Percentiles rank a stretch among this genome's conserved stretches.
Evolutionary conservation across 2,329 filamentous ascomycete species (phyloP).

Genomic region (Cytospora mali): DNA sequence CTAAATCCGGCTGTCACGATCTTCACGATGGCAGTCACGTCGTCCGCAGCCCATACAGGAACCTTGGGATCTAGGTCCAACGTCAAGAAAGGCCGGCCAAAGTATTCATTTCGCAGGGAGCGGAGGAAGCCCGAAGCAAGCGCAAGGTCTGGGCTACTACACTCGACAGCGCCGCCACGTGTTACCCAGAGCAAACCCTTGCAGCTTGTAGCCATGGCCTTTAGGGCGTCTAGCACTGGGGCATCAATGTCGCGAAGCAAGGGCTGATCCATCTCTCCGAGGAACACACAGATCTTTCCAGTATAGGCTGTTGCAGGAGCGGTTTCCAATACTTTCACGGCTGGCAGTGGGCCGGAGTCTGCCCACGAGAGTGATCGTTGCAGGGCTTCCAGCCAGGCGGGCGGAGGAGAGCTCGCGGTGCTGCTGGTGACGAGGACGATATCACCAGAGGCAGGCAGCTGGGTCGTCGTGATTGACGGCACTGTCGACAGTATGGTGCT

Average conservation of each 20-base stretch:
- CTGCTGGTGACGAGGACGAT: not conserved
- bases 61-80: slow-evolving; percentile 28
- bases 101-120: slow-evolving; percentile 28
- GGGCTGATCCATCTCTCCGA: slow-evolving; percentile 34
- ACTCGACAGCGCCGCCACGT: slow-evolving; percentile 20
- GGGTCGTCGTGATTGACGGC: slow-evolving; percentile 21
- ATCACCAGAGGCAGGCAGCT: slow-evolving; percentile 11
- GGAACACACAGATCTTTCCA: slow-evolving; percentile 29
- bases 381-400: not conserved
- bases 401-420: not conserved
- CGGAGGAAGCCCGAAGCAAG: slow-evolving; percentile 31
- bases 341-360: not conserved
- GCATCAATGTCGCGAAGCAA: slow-evolving; percentile 31
- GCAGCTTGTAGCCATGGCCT: slow-evolving; percentile 29
- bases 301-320: not conserved
- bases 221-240: slow-evolving; percentile 21
- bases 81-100: slow-evolving; percentile 25
- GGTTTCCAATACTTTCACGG: not conserved
- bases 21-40: slow-evolving; percentile 9
- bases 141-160: slow-evolving; percentile 27
- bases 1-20: not conserved
- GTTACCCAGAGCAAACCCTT: slow-evolving; percentile 30
- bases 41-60: not conserved
- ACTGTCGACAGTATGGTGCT: not conserved
- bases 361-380: not conserved